A percentile compares a stretch with the other conserved stretches of the same genome.
Conservation (phyloP, 306 rosid genomes). For the Glycine tomentella region DNA sequence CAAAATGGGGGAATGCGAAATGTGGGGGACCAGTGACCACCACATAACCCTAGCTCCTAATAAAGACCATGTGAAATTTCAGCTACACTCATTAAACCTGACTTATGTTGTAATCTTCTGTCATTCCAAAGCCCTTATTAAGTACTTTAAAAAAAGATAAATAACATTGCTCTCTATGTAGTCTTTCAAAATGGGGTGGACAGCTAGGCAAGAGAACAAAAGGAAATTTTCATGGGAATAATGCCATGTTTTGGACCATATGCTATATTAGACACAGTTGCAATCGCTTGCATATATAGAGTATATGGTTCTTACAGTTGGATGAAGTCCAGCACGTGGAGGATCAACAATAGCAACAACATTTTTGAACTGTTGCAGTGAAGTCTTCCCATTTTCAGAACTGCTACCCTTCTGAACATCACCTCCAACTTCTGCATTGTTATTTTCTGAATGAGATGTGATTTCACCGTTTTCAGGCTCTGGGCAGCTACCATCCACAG, state of each 20-base stretch:
- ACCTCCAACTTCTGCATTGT: constrained; percentile 50
- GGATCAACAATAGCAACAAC: constrained; percentile 98
- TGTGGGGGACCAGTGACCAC: neutral
- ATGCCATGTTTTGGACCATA: constrained; percentile 28
- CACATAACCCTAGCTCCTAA: constrained; percentile 6
- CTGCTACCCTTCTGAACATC: constrained; percentile 48
- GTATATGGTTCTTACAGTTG: constrained; percentile 72
- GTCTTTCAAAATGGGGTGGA: neutral
- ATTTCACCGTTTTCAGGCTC: constrained; percentile 55
- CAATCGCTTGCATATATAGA: constrained; percentile 21
- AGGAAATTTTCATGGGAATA: constrained; percentile 9
- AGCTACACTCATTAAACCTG: neutral
- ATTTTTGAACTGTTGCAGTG: constrained; percentile 62
- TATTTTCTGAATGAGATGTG: constrained; percentile 53
- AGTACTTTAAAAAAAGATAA: neutral
- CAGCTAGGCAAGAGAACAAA: neutral
- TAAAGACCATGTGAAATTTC: neutral
- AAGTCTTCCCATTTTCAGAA: constrained; percentile 56
- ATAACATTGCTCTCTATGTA: neutral
- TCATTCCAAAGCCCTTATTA: neutral
- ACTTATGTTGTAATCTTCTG: constrained; percentile 6
- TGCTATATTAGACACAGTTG: neutral
- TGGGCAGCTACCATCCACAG: constrained; percentile 47
- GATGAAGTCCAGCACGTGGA: constrained; percentile 96
- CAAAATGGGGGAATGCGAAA: neutral